Evolutionary conservation across 352 stramenopile species (phyloP).

Genomic region (Globisporangium carolinianum): DNA sequence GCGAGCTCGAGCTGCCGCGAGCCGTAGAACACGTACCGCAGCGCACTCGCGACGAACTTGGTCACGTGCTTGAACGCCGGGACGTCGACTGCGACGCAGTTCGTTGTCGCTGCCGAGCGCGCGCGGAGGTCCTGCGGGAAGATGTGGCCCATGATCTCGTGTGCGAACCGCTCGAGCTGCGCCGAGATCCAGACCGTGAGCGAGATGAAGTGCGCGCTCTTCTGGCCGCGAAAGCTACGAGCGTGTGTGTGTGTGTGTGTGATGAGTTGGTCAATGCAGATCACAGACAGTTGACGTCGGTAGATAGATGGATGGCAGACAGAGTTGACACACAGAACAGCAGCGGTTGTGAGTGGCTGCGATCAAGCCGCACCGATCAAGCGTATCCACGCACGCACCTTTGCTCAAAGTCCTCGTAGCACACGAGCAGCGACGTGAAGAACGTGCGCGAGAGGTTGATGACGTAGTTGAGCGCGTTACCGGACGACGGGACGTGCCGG

Average conservation of each 20-base stretch:
- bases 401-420: conserved; percentile 74
- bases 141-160: conserved; percentile 66
- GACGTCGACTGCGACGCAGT: conserved; percentile 48
- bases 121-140: conserved; percentile 39
- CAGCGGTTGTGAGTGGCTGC: too few species aligned
- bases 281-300: background rate
- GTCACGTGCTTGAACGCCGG: conserved; percentile 73
- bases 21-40: conserved; percentile 79
- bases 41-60: conserved; percentile 64
- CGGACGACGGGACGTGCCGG: conserved; percentile 63
- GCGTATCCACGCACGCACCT: conserved; percentile 23
- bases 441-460: conserved; percentile 79
- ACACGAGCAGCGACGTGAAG: conserved; percentile 81
- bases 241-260: background rate
- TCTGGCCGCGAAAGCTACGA: conserved; percentile 58
- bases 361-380: too few species aligned
- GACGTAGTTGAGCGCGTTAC: conserved; percentile 73
- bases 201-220: conserved; percentile 67
- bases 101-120: conserved; percentile 3
- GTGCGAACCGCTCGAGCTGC: conserved; percentile 70
- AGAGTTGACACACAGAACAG: background rate
- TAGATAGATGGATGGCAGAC: background rate
- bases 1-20: conserved; percentile 72
- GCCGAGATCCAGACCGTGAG: conserved; percentile 79
- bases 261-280: background rate